Evolutionary conservation across 1,284 basidiomycete genomes (phyloP).

Genomic region (Trichosporon sp.): DNA sequence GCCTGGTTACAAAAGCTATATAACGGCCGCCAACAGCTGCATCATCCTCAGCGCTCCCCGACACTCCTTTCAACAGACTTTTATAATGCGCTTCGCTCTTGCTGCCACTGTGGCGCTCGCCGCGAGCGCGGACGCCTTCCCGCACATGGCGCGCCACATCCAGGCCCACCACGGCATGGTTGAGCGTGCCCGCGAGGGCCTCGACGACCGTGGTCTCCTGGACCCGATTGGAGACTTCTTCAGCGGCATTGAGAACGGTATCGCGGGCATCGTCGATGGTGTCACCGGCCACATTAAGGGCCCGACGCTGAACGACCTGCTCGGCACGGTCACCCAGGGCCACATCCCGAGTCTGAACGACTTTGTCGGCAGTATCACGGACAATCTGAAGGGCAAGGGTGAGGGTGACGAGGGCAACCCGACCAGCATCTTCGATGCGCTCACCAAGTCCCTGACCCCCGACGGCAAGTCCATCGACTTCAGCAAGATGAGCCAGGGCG

Average conservation of each 20-base stretch:
- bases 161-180: neutral
- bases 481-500: neutral
- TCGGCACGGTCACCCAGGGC: neutral
- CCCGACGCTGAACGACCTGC: neutral
- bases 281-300: neutral
- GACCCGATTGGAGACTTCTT: neutral
- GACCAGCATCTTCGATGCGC: neutral
- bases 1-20: neutral
- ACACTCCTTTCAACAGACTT: neutral
- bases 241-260: neutral
- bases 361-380: neutral
- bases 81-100: neutral
- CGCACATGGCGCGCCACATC: neutral
- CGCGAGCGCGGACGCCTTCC: neutral
- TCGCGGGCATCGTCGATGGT: neutral
- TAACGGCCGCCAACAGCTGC: neutral
- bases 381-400: neutral
- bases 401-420: neutral
- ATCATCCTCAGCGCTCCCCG: neutral
- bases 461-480: neutral
- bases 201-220: neutral
- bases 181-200: neutral
- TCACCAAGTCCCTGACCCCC: neutral
- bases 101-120: neutral
- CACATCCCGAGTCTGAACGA: neutral